phyloP scores from a whole-genome alignment of 768 basidiomycete genomes.

The Lactifluus subvellereus region DNA sequence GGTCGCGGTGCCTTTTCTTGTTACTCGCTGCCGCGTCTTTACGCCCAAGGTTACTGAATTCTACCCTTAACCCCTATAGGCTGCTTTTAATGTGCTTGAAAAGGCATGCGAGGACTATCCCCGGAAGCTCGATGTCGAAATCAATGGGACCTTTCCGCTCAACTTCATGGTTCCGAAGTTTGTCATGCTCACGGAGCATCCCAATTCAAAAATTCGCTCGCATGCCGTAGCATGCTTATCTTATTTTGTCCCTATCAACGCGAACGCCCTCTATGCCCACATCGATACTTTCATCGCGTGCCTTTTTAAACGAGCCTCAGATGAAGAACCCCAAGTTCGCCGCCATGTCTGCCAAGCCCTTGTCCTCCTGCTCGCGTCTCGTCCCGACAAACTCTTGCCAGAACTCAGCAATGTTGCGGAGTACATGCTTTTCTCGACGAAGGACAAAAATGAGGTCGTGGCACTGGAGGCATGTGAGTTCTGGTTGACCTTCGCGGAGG shows the following conservation, averaged over 20 bases:
- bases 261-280: slow-evolving; percentile 82
- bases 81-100: slow-evolving; percentile 88
- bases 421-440: slow-evolving; percentile 98
- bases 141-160: slow-evolving; percentile 87
- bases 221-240: slow-evolving; percentile 93
- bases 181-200: slow-evolving; percentile 80
- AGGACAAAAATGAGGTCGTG: slow-evolving; percentile 94
- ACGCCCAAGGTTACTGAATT: slow-evolving; percentile 12
- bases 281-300: slow-evolving; percentile 92
- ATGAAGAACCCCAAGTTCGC: slow-evolving; percentile 89
- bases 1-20: not conserved
- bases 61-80: slow-evolving; percentile 39
- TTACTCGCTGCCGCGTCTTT: not conserved
- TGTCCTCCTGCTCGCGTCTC: slow-evolving; percentile 84
- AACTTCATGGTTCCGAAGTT: slow-evolving; percentile 98
- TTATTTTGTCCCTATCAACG: slow-evolving; percentile 84
- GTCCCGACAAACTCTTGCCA: slow-evolving; percentile 94
- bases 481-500: slow-evolving; percentile 98
- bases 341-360: slow-evolving; percentile 95
- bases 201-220: slow-evolving; percentile 81
- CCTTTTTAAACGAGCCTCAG: slow-evolving; percentile 91
- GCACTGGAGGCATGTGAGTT: slow-evolving; percentile 99
- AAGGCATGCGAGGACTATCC: slow-evolving; percentile 98
- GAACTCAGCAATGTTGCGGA: slow-evolving; percentile 94
- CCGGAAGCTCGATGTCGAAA: slow-evolving; percentile 88